Evolutionary conservation across 192 early-diverging fungal species (phyloP).

Genomic region (Rhizophagus sp.): DNA sequence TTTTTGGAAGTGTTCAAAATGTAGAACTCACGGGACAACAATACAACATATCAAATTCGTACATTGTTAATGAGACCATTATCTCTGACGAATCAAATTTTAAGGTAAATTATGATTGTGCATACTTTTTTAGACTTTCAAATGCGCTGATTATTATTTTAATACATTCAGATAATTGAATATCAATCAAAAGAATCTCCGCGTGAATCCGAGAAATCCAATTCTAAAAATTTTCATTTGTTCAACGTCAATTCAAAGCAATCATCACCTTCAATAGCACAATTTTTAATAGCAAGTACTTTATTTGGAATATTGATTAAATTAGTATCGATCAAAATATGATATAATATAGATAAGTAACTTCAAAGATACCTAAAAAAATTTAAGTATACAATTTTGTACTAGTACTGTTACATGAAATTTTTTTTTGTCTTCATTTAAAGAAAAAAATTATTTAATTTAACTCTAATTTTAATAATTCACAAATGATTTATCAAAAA

Average conservation of each 20-base stretch:
- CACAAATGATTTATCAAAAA: no score
- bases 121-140: not conserved
- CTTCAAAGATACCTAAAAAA: no score
- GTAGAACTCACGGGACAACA: slow-evolving; percentile 73
- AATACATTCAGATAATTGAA: not conserved
- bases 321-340: not conserved
- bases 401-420: no score
- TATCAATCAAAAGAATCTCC: not conserved
- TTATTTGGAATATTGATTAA: slow-evolving; percentile 4
- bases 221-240: slow-evolving; percentile 19
- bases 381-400: no score
- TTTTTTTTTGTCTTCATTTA: no score
- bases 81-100: not conserved
- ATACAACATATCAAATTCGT: slow-evolving; percentile 33
- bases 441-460: no score
- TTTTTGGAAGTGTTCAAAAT: slow-evolving; percentile 94
- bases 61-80: not conserved
- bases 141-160: not conserved
- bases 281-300: slow-evolving; percentile 15
- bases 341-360: not conserved
- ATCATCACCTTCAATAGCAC: slow-evolving; percentile 1
- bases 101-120: not conserved
- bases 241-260: slow-evolving; percentile 10
- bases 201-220: not conserved
- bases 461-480: no score